Evolutionary conservation across 2,329 filamentous ascomycete species (phyloP).

Genomic region (Stagonosporopsis vannaccii): DNA sequence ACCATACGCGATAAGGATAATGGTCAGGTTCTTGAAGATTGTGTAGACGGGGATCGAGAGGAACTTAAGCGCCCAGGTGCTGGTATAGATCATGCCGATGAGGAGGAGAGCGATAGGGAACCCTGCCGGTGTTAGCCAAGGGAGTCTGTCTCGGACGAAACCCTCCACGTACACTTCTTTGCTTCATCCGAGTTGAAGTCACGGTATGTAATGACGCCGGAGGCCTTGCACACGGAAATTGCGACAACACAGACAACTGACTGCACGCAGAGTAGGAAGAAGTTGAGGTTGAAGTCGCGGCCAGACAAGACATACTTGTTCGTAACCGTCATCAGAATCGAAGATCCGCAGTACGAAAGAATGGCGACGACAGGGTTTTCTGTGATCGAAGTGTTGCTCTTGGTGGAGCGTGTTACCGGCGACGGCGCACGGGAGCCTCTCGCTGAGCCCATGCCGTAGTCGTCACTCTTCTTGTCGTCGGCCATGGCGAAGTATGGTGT

Average conservation of each 20-base stretch:
- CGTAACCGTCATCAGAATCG: conserved; percentile 99
- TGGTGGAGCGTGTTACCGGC: conserved; percentile 59
- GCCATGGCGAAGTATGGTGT: conserved; percentile 65
- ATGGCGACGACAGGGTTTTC: conserved; percentile 84
- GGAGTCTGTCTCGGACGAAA: neutral
- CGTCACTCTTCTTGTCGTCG: conserved; percentile 86
- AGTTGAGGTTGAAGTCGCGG: conserved; percentile 91
- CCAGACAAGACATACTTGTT: conserved; percentile 99
- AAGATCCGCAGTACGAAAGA: conserved; percentile 88
- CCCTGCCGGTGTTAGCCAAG: conserved; percentile 63
- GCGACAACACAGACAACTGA: conserved; percentile 86
- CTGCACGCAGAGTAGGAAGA: conserved; percentile 90
- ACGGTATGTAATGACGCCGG: conserved; percentile 80
- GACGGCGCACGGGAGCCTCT: conserved; percentile 50
- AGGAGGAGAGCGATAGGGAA: conserved; percentile 95
- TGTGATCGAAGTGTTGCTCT: conserved; percentile 55
- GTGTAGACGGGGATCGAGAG: conserved; percentile 98
- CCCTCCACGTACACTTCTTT: conserved; percentile 76
- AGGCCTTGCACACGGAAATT: conserved; percentile 82
- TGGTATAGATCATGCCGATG: conserved; percentile 99
- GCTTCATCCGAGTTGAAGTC: conserved; percentile 90
- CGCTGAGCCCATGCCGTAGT: conserved; percentile 68
- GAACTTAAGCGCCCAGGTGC: conserved; percentile 93
- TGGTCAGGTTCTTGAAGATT: conserved; percentile 99
- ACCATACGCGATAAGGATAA: conserved; percentile 97